Base-by-base conservation (phyloP, 306 rosid species). In the Quercus rubra region DNA sequence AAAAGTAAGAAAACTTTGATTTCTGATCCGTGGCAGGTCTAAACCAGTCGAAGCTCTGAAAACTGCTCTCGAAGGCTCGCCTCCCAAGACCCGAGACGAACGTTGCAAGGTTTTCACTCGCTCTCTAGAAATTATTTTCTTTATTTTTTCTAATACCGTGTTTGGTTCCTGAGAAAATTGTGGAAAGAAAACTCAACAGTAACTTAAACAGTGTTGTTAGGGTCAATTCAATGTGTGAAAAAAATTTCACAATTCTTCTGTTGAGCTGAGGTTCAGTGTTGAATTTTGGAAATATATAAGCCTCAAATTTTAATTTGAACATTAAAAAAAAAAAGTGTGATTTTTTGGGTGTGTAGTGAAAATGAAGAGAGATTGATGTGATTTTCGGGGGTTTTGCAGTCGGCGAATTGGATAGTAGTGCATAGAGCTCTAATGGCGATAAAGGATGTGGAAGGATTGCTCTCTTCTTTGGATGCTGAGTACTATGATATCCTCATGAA, bases 361-460 rank as follows among this genome's bases (percentile, higher is more conserved):
- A 76, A 55, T 38, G 38, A 59, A 12, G 41, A n/a, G 54, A 49
- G 51, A 58, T 57, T 82, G 31, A 81, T 69, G 55, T 70, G 79
- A 4, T 23, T 19, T 71, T 59, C 18, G 58, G 49, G 30, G 30
- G 19, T 72, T 75, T 57, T 80, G 80, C 83, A 95, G 99, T 91
- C 99, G 11, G 98, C 96, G 23, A 93, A 93, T 82, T 95, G 99
- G 99, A 84, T 95, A 74, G 97, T 82, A 55, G 98, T 95, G 82
- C 99, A 95, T 74, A 90, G 94, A 91, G 94, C 99, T 84, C 75
- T 95, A 56, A 95, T 92, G 99, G 97, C 99, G 20, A 95, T 93
- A 75, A 92, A 93, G 83, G 98, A 93, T 79, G 93, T 93, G 66
- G 99, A 92, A 84, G 99, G 91, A 33, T 85, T 94, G 95, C 96